Percentiles rank a stretch among this genome's conserved stretches.
Evolutionary conservation across 805 yeast genomes (phyloP).

Genomic region (Hanseniaspora meyeri): DNA sequence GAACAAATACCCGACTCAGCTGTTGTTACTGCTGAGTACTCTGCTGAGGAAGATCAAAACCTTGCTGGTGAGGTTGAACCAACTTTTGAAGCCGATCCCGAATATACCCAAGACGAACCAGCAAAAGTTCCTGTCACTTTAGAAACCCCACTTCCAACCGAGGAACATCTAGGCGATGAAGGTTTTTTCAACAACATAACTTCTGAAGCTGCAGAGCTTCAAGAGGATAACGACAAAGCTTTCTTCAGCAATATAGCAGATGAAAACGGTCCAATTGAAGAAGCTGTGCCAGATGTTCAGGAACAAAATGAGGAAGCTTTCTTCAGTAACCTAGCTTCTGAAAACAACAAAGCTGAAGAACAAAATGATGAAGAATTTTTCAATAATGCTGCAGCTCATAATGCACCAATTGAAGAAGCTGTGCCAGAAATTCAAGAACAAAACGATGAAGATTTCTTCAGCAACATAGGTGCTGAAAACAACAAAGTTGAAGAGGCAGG

Average conservation of each 20-base stretch:
- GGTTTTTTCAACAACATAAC: neutral
- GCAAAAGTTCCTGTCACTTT: neutral
- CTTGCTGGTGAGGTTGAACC: neutral
- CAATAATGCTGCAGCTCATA: too few relatives aligned
- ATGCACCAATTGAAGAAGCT: too few relatives aligned
- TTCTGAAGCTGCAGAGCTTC: too few relatives aligned
- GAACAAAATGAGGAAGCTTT: constrained; percentile 4
- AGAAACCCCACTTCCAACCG: neutral
- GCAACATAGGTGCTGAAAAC: neutral
- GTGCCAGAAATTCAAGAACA: neutral
- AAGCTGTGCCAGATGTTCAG: too few relatives aligned
- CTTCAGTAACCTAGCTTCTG: too few relatives aligned
- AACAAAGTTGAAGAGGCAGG: too few relatives aligned
- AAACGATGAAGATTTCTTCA: constrained; percentile 2
- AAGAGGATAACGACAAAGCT: too few relatives aligned
- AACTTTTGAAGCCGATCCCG: neutral
- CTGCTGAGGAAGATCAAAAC: neutral
- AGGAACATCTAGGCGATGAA: neutral
- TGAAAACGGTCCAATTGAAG: too few relatives aligned
- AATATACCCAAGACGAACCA: neutral
- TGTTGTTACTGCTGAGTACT: constrained; percentile 9
- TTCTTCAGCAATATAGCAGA: too few relatives aligned
- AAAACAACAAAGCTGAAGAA: too few relatives aligned
- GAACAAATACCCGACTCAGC: constrained; percentile 10
- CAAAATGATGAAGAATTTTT: too few relatives aligned